Evolutionary conservation across 2,329 filamentous ascomycete genomes (phyloP).

Genomic region (Sporothrix schenckii): DNA sequence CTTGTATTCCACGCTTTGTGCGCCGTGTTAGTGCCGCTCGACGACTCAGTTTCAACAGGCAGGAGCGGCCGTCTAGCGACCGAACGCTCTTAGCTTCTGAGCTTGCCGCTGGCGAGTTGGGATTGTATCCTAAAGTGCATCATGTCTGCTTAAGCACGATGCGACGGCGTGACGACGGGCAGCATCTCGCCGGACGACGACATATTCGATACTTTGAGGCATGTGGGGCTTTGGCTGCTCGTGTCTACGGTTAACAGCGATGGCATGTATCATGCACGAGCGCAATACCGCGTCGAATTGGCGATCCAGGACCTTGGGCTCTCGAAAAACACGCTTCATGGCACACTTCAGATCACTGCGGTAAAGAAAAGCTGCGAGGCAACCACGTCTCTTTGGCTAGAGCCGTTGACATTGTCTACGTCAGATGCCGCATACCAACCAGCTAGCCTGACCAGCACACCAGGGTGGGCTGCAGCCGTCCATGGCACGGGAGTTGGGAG

Average conservation of each 20-base stretch:
- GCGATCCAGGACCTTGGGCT: neutral
- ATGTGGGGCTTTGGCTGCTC: too few relatives aligned
- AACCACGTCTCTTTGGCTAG: neutral
- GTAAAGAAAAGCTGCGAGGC: neutral
- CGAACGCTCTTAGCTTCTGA: neutral
- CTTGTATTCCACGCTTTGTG: conserved; percentile 4
- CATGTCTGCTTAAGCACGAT: conserved; percentile 7
- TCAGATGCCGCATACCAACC: conserved; percentile 5
- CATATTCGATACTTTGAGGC: too few relatives aligned
- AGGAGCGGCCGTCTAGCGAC: conserved; percentile 20
- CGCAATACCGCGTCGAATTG: neutral
- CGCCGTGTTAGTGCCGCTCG: neutral
- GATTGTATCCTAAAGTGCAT: neutral
- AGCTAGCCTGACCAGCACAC: neutral
- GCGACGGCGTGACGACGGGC: conserved; percentile 22
- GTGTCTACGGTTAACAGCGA: neutral
- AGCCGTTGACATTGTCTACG: neutral
- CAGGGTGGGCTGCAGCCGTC: conserved; percentile 25
- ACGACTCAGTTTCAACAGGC: neutral
- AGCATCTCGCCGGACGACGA: neutral
- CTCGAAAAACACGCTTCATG: neutral
- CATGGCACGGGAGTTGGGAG: conserved; percentile 29
- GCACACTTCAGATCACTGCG: neutral
- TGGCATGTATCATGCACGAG: neutral
- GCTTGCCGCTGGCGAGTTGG: conserved; percentile 26